Conservation (phyloP, 441 rosid species). For the Manihot esculenta region DNA sequence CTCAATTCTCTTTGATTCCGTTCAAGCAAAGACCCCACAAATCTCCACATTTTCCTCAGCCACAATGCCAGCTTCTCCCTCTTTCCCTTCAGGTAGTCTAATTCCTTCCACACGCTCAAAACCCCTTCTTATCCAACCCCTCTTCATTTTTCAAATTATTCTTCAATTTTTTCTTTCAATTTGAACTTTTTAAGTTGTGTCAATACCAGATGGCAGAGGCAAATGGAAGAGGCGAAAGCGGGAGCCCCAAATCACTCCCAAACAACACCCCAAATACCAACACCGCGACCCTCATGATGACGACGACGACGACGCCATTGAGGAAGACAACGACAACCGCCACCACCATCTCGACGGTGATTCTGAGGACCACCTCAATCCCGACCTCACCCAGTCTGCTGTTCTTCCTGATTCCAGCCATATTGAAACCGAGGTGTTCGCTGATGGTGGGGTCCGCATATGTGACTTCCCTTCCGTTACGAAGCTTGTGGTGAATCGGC, state of each 20-base stretch:
- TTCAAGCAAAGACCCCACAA: conserved; percentile 39
- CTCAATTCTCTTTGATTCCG: conserved; percentile 4
- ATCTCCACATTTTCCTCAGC: conserved; percentile 40
- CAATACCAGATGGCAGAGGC: conserved; percentile 59
- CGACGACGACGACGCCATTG: conserved; percentile 38
- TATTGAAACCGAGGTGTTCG: conserved; percentile 49
- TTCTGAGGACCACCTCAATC: conserved; percentile 33
- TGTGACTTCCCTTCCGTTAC: conserved; percentile 67
- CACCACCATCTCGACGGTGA: conserved; percentile 30
- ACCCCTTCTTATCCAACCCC: not conserved
- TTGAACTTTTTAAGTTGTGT: not conserved
- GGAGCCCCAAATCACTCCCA: conserved; percentile 39
- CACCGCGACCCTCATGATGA: conserved; percentile 38
- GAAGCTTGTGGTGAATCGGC: conserved; percentile 62
- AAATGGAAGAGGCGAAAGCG: conserved; percentile 89
- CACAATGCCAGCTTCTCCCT: conserved; percentile 71
- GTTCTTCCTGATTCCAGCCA: conserved; percentile 51
- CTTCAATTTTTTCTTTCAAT: not conserved
- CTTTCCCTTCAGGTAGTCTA: conserved; percentile 37
- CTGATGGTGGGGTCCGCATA: conserved; percentile 57
- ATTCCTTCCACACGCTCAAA: conserved; percentile 3
- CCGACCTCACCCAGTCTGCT: conserved; percentile 25
- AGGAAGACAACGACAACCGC: conserved; percentile 44
- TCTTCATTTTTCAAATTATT: conserved; percentile 4
- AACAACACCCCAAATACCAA: conserved; percentile 25